Conservation (phyloP, 2,329 filamentous ascomycete species). For the Calonectria ilicicola region DNA sequence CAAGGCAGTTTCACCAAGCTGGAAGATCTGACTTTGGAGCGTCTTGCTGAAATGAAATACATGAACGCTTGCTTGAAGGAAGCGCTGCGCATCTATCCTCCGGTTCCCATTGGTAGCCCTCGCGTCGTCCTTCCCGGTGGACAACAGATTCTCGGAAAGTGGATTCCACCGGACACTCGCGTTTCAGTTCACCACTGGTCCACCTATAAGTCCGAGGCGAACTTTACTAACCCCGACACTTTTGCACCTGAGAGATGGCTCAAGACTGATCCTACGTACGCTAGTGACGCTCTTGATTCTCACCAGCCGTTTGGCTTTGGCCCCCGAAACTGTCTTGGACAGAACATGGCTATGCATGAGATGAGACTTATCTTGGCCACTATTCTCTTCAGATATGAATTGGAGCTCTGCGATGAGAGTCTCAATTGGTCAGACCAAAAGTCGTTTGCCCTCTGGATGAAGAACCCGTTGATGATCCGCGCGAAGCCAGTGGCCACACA, state of each 20-base stretch:
- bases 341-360: slow-evolving; percentile 14
- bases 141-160: neutral
- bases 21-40: neutral
- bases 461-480: neutral
- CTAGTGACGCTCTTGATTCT: neutral
- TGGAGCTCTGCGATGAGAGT: neutral
- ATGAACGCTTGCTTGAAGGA: slow-evolving; percentile 11
- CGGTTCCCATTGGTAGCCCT: slow-evolving; percentile 3
- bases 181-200: slow-evolving; percentile 3
- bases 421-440: neutral
- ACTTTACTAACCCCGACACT: neutral
- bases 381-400: neutral
- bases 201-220: neutral
- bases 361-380: slow-evolving; percentile 5
- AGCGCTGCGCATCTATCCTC: slow-evolving; percentile 2
- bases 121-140: neutral
- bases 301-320: slow-evolving; percentile 12
- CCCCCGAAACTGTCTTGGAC: slow-evolving; percentile 5
- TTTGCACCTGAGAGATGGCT: neutral
- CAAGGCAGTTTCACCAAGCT: neutral
- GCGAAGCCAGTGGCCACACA: neutral
- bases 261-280: neutral
- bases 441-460: neutral
- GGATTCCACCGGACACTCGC: neutral
- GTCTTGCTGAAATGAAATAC: slow-evolving; percentile 6